Evolutionary conservation across 805 yeast genomes (phyloP).

Genomic region (Maudiozyma serrabonitensis): DNA sequence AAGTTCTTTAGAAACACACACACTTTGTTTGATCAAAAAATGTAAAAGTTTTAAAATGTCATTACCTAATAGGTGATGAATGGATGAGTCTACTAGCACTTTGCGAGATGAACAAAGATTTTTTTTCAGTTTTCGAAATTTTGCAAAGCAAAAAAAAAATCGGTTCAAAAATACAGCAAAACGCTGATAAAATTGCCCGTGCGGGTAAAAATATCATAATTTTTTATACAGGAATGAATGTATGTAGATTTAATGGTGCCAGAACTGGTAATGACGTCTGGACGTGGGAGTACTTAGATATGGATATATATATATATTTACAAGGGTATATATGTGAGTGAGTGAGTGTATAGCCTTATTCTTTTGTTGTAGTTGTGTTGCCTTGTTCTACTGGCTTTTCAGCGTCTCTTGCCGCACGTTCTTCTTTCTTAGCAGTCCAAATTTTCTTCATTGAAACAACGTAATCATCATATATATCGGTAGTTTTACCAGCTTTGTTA

Average conservation of each 20-base stretch:
- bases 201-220: neutral
- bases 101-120: neutral
- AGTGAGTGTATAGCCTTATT: neutral
- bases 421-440: slow-evolving; percentile 1
- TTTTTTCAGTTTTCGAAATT: neutral
- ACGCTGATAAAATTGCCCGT: neutral
- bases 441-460: slow-evolving; percentile 3
- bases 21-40: too few species aligned
- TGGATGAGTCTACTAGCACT: too few species aligned
- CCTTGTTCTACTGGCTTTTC: neutral
- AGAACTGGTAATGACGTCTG: neutral
- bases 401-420: neutral
- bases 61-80: neutral
- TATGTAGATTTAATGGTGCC: neutral
- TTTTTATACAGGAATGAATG: neutral
- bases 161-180: too few species aligned
- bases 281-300: neutral
- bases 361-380: neutral
- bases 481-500: neutral
- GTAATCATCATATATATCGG: slow-evolving; percentile 12
- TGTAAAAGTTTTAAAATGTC: too few species aligned
- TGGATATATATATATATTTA: neutral
- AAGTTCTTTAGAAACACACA: too few species aligned
- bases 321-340: neutral
- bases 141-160: neutral